phyloP scores from a whole-genome alignment of 2,329 filamentous ascomycete genomes.

The Epichloe sibirici region DNA sequence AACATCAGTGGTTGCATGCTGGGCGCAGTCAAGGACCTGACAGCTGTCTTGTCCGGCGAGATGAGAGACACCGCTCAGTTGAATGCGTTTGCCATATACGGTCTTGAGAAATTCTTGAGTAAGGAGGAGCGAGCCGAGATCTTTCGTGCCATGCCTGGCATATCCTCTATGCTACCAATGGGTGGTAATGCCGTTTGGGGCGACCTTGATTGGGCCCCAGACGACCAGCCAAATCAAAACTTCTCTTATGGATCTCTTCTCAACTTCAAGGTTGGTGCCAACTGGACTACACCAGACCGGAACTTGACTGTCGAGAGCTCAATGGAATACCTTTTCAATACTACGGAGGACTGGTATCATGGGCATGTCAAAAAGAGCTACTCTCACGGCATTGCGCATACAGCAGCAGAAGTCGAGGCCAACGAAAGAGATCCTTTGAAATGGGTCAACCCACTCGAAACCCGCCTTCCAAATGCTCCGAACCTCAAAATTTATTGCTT shows the following conservation, averaged over 20 bases:
- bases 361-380: constrained; percentile 63
- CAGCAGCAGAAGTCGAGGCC: constrained; percentile 63
- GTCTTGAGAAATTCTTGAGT: constrained; percentile 87
- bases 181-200: constrained; percentile 95
- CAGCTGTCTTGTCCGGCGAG: constrained; percentile 84
- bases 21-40: constrained; percentile 79
- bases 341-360: constrained; percentile 76
- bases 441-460: constrained; percentile 93
- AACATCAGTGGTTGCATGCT: constrained; percentile 98
- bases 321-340: constrained; percentile 63
- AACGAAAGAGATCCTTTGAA: constrained; percentile 68
- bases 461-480: constrained; percentile 73
- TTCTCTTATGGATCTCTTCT: constrained; percentile 70
- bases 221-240: constrained; percentile 64
- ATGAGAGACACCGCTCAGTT: constrained; percentile 98
- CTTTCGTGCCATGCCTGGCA: constrained; percentile 92
- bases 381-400: constrained; percentile 80
- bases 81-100: constrained; percentile 92
- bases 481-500: constrained; percentile 94
- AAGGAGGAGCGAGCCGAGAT: constrained; percentile 85
- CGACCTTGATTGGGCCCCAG: constrained; percentile 73
- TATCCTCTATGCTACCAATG: constrained; percentile 92
- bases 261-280: constrained; percentile 62
- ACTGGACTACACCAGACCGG: constrained; percentile 47
- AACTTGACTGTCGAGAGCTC: constrained; percentile 78